Conservation (phyloP, 257 asterid genomes). For the Fraxinus americana region DNA sequence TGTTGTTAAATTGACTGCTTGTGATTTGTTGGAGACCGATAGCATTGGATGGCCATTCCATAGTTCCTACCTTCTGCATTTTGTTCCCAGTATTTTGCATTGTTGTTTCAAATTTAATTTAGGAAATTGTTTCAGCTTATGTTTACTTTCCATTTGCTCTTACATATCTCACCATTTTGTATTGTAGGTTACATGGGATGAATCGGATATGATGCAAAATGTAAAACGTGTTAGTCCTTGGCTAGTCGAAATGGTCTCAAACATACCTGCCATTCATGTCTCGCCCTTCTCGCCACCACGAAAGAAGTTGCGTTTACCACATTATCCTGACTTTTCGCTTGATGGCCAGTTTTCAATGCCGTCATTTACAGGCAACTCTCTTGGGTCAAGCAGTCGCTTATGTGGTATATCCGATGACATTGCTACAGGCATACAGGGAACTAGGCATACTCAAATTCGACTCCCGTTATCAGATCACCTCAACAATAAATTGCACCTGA, state of each 20-base stretch:
- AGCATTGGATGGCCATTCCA: too few species aligned
- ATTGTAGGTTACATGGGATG: conserved; percentile 91
- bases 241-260: conserved; percentile 82
- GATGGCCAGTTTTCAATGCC: conserved; percentile 72
- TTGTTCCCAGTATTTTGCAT: too few species aligned
- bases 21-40: too few species aligned
- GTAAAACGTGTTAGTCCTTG: conserved; percentile 94
- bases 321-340: conserved; percentile 56
- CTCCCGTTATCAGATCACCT: conserved; percentile 65
- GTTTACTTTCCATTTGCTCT: not conserved
- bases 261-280: conserved; percentile 65
- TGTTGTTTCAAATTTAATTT: too few species aligned
- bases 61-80: too few species aligned
- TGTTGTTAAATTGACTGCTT: too few species aligned
- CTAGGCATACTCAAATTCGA: conserved; percentile 99
- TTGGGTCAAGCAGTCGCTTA: conserved; percentile 67
- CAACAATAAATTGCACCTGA: conserved; percentile 75
- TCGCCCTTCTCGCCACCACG: conserved; percentile 79
- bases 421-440: conserved; percentile 99
- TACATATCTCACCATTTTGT: not conserved
- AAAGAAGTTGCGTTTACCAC: conserved; percentile 66
- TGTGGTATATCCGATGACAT: conserved; percentile 60
- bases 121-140: too few species aligned
- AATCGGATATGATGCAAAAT: conserved; percentile 76
- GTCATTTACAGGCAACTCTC: conserved; percentile 78